A percentile compares a stretch with the other conserved stretches of the same genome.
Conservation (phyloP, 108 stramenopile genomes). For the Schizochytrium sp. region DNA sequence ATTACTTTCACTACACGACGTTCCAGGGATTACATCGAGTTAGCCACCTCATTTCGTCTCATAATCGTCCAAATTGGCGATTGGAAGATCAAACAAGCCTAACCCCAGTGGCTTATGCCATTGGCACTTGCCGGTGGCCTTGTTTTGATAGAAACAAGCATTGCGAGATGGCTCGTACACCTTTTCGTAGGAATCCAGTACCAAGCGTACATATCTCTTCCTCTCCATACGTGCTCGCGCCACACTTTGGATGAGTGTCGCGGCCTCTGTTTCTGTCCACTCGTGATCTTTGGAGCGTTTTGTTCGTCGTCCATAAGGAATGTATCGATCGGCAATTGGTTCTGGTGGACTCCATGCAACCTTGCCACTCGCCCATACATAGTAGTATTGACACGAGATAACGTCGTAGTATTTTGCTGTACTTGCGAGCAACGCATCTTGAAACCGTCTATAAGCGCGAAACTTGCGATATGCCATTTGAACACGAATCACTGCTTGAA, state of each 20-base stretch:
- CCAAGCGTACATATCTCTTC: not conserved
- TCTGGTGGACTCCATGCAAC: slow-evolving; percentile 21
- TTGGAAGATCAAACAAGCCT: not conserved
- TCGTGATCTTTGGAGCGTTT: not conserved
- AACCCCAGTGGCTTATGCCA: slow-evolving; percentile 54
- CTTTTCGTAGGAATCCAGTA: slow-evolving; percentile 35
- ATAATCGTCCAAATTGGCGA: slow-evolving; percentile 1
- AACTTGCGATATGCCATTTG: slow-evolving; percentile 5
- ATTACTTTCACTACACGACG: too few relatives aligned
- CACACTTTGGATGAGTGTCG: not conserved
- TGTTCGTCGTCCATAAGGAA: slow-evolving; percentile 30
- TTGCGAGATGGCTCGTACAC: slow-evolving; percentile 53
- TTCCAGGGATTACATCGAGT: too few relatives aligned
- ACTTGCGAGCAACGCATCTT: not conserved
- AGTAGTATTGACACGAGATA: slow-evolving; percentile 37
- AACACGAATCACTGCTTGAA: not conserved
- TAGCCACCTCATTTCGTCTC: not conserved
- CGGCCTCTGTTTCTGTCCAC: slow-evolving; percentile 21
- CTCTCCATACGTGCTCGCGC: not conserved
- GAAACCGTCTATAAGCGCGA: not conserved
- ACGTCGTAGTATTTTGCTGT: slow-evolving; percentile 55
- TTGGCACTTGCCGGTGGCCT: slow-evolving; percentile 12
- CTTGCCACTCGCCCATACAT: slow-evolving; percentile 31
- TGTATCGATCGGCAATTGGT: not conserved
- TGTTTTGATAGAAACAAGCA: slow-evolving; percentile 48